These are phyloP conservation scores for Cercospora zeae-maydis DNA, from an alignment of 2,329 filamentous ascomycete species.

Conservation along the genomic window DNA sequence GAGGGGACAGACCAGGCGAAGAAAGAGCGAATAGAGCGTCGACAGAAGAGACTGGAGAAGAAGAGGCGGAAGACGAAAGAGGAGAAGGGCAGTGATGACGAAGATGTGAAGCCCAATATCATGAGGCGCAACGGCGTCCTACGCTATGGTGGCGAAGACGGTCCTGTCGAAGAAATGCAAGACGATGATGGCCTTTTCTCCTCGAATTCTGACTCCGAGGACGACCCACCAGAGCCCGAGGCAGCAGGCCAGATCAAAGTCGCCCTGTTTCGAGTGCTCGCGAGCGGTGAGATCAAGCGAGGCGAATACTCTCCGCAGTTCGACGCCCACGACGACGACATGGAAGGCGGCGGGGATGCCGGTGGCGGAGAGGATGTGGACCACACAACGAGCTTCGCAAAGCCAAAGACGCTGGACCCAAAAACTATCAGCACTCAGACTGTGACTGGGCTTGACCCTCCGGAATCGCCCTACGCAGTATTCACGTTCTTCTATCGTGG, in stretches of 20 bases:
- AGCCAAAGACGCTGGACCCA: conserved; percentile 91
- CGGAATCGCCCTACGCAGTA: conserved; percentile 90
- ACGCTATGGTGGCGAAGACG: conserved; percentile 74
- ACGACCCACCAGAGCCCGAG: conserved; percentile 83
- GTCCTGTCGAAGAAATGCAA: conserved; percentile 65
- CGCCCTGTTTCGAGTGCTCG: conserved; percentile 89
- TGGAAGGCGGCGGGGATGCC: conserved; percentile 52
- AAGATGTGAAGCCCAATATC: conserved; percentile 41
- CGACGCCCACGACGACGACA: conserved; percentile 89
- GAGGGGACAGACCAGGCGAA: conserved; percentile 70
- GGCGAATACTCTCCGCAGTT: conserved; percentile 98
- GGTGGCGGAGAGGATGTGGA: conserved; percentile 79
- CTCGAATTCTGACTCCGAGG: conserved; percentile 68
- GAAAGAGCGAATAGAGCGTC: conserved; percentile 69
- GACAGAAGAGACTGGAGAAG: conserved; percentile 64
- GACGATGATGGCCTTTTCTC: conserved; percentile 63
- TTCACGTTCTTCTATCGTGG: conserved; percentile 98
- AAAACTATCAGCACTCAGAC: conserved; percentile 98
- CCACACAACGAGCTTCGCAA: conserved; percentile 96
- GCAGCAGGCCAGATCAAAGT: conserved; percentile 98
- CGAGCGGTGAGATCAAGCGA: conserved; percentile 94
- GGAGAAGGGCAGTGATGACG: conserved; percentile 50
- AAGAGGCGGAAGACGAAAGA: conserved; percentile 67
- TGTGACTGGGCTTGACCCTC: conserved; percentile 95
- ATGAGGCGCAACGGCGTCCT: conserved; percentile 57